Percentiles rank a stretch among this genome's conserved stretches.
phyloP scores from a whole-genome alignment of 2,329 filamentous ascomycete genomes.

The Hypocrella siamensis region DNA sequence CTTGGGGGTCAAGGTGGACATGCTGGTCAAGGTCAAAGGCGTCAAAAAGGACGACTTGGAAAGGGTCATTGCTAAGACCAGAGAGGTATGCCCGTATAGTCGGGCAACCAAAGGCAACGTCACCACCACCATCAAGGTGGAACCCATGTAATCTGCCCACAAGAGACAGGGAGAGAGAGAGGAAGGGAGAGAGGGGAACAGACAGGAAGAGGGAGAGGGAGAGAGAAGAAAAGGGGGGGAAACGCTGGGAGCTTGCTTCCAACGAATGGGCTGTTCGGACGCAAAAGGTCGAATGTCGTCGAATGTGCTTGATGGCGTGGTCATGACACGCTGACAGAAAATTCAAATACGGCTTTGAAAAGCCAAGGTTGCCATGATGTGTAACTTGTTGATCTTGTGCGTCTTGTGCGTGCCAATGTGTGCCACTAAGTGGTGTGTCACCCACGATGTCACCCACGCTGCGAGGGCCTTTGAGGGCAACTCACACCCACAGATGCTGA shows the following conservation, averaged over 20 bases:
- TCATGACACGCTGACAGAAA: too few relatives aligned
- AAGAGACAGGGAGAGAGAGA: not conserved
- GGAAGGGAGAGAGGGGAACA: not conserved
- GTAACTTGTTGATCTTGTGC: too few relatives aligned
- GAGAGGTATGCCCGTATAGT: constrained; percentile 14
- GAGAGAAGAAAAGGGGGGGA: not conserved
- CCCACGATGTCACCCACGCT: too few relatives aligned
- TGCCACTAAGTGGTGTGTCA: too few relatives aligned
- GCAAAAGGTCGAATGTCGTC: not conserved
- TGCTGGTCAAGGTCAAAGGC: constrained; percentile 21
- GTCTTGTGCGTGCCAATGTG: too few relatives aligned
- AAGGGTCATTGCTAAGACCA: constrained; percentile 11
- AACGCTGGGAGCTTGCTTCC: not conserved
- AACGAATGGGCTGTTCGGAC: too few relatives aligned
- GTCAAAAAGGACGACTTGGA: constrained; percentile 10
- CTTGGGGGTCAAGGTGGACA: constrained; percentile 25
- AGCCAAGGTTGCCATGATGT: too few relatives aligned
- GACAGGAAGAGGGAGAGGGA: not conserved
- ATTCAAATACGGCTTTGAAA: too few relatives aligned
- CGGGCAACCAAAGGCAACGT: constrained; percentile 13
- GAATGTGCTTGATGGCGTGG: too few relatives aligned
- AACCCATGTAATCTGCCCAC: not conserved
- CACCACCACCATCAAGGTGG: constrained; percentile 10
- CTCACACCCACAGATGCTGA: too few relatives aligned
- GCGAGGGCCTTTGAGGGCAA: too few relatives aligned